phyloP scores from a whole-genome alignment of 306 rosid species.

The Rosa chinensis region DNA sequence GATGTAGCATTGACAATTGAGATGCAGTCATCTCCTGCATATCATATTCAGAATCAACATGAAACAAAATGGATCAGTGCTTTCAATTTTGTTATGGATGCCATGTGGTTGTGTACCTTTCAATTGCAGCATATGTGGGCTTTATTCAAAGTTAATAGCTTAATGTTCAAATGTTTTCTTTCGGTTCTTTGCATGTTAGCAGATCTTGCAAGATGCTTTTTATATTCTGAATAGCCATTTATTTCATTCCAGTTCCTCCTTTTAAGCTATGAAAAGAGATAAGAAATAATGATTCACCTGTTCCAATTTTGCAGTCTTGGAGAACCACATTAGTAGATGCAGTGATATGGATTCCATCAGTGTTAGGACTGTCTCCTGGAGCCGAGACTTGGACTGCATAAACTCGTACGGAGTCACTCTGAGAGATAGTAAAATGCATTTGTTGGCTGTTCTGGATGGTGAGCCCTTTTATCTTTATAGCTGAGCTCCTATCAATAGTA shows the following conservation, averaged over 20 bases:
- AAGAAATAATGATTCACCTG: constrained; percentile 56
- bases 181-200: background rate
- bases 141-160: background rate
- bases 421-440: constrained; percentile 75
- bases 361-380: constrained; percentile 92
- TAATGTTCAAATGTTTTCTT: background rate
- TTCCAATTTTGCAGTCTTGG: constrained; percentile 79
- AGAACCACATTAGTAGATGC: constrained; percentile 81
- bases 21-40: constrained; percentile 91
- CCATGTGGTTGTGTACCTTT: background rate
- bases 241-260: background rate
- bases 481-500: constrained; percentile 76
- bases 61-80: constrained; percentile 16
- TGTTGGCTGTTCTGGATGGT: constrained; percentile 92
- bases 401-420: constrained; percentile 63
- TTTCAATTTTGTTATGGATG: background rate
- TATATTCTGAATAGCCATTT: background rate
- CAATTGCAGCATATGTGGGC: background rate
- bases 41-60: constrained; percentile 20
- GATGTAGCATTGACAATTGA: constrained; percentile 96
- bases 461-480: constrained; percentile 66
- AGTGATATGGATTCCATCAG: constrained; percentile 92
- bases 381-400: constrained; percentile 62
- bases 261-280: background rate
- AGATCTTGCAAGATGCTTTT: background rate